Percentiles rank a stretch among this genome's conserved stretches.
Conservation (phyloP, 164 flowering plant species). For the Kalanchoe fedtschenkoi region DNA sequence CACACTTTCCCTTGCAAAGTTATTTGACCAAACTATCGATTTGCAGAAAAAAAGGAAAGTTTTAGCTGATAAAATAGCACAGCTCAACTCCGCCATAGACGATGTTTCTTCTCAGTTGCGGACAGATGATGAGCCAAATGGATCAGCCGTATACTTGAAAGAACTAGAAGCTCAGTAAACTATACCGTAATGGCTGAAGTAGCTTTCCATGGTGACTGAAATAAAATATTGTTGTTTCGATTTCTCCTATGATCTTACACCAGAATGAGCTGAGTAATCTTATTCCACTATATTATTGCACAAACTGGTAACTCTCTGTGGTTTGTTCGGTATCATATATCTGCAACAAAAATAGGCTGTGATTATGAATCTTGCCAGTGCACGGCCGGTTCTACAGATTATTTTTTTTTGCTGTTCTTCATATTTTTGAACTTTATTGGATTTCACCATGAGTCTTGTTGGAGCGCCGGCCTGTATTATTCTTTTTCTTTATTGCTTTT, state of each 20-base stretch:
- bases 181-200: background rate
- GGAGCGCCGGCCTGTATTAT: no score
- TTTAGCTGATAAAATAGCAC: slow-evolving; percentile 13
- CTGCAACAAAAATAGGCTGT: no score
- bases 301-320: background rate
- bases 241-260: background rate
- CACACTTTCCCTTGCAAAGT: background rate
- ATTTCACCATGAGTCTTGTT: no score
- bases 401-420: no score
- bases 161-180: slow-evolving; percentile 11
- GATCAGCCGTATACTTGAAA: slow-evolving; percentile 9
- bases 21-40: background rate
- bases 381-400: no score
- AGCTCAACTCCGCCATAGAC: slow-evolving; percentile 15
- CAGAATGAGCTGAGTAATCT: background rate
- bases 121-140: slow-evolving; percentile 14
- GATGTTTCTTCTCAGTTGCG: slow-evolving; percentile 15
- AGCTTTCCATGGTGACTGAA: background rate
- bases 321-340: no score
- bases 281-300: background rate
- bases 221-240: background rate
- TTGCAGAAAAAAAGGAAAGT: slow-evolving; percentile 13
- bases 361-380: no score
- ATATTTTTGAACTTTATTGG: no score
- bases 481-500: no score